Percentiles rank a stretch among this genome's conserved stretches.
phyloP scores from a whole-genome alignment of 2,329 filamentous ascomycete species.

The Cordyceps tenuipes region DNA sequence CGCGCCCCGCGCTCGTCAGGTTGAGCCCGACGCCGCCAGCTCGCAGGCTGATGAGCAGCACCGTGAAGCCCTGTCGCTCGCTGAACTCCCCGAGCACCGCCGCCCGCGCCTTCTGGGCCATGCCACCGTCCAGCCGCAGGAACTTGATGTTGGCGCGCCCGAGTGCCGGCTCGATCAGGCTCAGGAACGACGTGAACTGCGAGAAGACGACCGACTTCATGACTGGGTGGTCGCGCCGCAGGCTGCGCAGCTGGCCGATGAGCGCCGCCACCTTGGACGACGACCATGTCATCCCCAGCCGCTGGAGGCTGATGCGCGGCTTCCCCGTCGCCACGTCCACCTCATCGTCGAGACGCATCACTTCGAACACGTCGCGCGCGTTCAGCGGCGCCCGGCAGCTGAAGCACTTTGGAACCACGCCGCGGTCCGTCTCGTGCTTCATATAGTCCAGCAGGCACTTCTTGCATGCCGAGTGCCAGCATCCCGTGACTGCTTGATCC shows the following conservation, averaged over 20 bases:
- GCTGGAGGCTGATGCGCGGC: slow-evolving; percentile 51
- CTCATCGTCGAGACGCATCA: slow-evolving; percentile 68
- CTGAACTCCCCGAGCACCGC: slow-evolving; percentile 69
- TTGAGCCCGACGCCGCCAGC: slow-evolving; percentile 94
- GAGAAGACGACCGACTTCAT: slow-evolving; percentile 92
- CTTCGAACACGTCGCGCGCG: slow-evolving; percentile 80
- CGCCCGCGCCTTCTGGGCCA: slow-evolving; percentile 77
- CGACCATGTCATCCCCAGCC: slow-evolving; percentile 55
- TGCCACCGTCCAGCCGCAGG: slow-evolving; percentile 84
- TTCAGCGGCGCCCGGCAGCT: slow-evolving; percentile 81
- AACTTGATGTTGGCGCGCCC: slow-evolving; percentile 62
- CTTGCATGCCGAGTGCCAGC: slow-evolving; percentile 97
- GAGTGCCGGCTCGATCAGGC: slow-evolving; percentile 80
- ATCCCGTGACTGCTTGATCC: slow-evolving; percentile 87
- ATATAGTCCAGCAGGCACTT: slow-evolving; percentile 88
- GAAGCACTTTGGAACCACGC: slow-evolving; percentile 73
- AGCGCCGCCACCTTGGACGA: slow-evolving; percentile 85
- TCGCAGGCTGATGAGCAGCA: slow-evolving; percentile 75
- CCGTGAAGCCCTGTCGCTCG: slow-evolving; percentile 49
- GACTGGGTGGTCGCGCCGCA: slow-evolving; percentile 56
- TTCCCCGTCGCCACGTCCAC: slow-evolving; percentile 35
- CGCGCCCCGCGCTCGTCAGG: slow-evolving; percentile 75
- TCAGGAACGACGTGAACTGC: slow-evolving; percentile 94
- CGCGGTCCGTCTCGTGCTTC: slow-evolving; percentile 71
- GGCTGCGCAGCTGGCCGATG: slow-evolving; percentile 61